Evolutionary conservation across 2,329 filamentous ascomycete species (phyloP), one percentile per base, ranked within the genome.

Genomic region (Cladosporium sp.): DNA sequence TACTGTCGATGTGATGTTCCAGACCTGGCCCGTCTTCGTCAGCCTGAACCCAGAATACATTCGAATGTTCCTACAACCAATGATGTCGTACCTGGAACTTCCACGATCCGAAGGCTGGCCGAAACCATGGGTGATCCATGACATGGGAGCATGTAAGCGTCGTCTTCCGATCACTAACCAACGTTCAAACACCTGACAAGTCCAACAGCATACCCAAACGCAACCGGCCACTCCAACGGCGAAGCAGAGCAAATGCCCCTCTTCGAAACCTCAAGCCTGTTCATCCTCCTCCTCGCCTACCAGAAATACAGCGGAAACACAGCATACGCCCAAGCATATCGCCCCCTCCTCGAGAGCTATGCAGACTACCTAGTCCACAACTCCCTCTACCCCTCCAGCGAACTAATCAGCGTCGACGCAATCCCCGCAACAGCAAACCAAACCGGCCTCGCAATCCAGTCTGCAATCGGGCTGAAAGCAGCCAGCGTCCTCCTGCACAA

Each of bases 11-110:
- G 68, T 67, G 78, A 91, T 92, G 63, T 92, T 90, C 75, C 89
- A 89, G 0, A 81, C 88, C 0, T 91, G 90, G 71, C 88, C 89
- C 0, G 91, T 91, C 77, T 91, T 91, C 74, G 70, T 91, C 20
- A 91, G 91, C 67, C 90, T 88, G n/a, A 91, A 91, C 65, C 89
- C 89, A 3, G 45, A 42, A 3, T 53, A 50, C 22, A 39, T 60
- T 22, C 55, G 24, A 32, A 28, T 52, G 13, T 49, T 50, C 19
- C 28, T 60, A 8, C 40, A 65, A 15, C 63, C 63, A 1, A 60
- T 65, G 25, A 59, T 55, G 45, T 59, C 58, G 1, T 66, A 70
- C 22, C 61, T 65, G 4, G 20, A 56, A 4, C 55, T 57, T 28
- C 60, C 64, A 24, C 60, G 56, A 40, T 53, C 55, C 1, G 55